Evolutionary conservation across 345 rosid genomes (phyloP), one percentile per base, ranked within the genome.

Genomic region (Arabidopsis suecica): DNA sequence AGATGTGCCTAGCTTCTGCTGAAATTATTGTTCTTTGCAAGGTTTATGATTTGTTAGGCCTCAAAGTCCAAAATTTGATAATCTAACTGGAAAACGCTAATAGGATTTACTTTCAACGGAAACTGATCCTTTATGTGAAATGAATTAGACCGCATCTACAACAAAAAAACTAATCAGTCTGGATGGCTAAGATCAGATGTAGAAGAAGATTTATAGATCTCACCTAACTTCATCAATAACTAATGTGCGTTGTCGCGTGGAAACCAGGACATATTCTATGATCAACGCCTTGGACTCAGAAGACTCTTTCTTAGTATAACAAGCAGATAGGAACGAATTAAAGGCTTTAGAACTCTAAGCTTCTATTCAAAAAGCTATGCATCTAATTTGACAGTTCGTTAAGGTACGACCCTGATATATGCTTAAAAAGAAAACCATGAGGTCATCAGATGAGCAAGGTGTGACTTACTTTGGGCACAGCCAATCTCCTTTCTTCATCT

Each of bases 401-500:
- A 23, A 34, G 16, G 20, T 42, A 42, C 42, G 34, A 56, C 45
- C 36, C 3, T 3, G 30, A 44, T 3, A 54, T 4, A 67, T 44
- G 25, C 13, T 25, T 48, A 13, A 7, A 57, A 58, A 41, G 7
- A 33, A 53, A 61, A 12, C 12, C 9, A 65, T 12, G 1, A 49
- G 55, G 37, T 63, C 22, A 70, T 32, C 6, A 55, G 22, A 66
- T 38, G 64, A 65, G 14, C 2, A 42, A 67, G 47, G 68, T 33
- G 41, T 64, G 12, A 84, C 96, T 80, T 91, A 89, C 98, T 93
- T 96, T 48, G 98, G 84, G 72, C 99, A 96, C 30, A 93, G 82
- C 99, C 99, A 96, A 80, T 96, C 99, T 58, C 98, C 99, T 78
- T 85, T 96, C 79, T 96, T 96, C 98, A 93, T 96, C 86, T 92